phyloP scores from a whole-genome alignment of 1,284 basidiomycete genomes.

The Pseudozyma sp. region DNA sequence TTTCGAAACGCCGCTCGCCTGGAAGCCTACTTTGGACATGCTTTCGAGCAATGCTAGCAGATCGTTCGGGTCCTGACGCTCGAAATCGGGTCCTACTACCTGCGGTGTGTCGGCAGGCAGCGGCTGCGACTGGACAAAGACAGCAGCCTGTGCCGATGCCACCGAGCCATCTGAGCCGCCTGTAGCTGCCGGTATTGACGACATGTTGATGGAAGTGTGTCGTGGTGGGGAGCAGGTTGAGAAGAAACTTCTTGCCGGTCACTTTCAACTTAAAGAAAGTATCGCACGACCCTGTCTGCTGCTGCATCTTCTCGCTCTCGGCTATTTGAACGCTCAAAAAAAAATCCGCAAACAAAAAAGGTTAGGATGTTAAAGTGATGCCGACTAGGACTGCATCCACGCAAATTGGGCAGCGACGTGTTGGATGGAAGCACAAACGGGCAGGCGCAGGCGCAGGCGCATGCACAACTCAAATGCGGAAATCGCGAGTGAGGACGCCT shows the following conservation, averaged over 20 bases:
- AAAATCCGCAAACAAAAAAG: slow-evolving; percentile 2
- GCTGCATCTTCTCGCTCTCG: slow-evolving; percentile 10
- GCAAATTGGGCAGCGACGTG: neutral
- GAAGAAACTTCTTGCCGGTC: slow-evolving; percentile 1
- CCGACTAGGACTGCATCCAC: neutral
- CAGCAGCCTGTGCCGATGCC: slow-evolving; percentile 53
- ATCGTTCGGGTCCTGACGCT: slow-evolving; percentile 77
- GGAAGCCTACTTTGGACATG: slow-evolving; percentile 93
- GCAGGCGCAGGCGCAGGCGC: no score
- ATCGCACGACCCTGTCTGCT: slow-evolving; percentile 22
- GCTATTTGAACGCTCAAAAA: slow-evolving; percentile 21
- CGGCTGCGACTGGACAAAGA: slow-evolving; percentile 52
- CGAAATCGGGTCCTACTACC: slow-evolving; percentile 89
- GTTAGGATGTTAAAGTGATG: neutral
- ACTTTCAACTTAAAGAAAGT: slow-evolving; percentile 1
- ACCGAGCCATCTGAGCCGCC: slow-evolving; percentile 12
- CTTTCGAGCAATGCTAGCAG: slow-evolving; percentile 75
- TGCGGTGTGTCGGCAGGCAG: slow-evolving; percentile 49
- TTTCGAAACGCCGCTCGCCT: slow-evolving; percentile 87
- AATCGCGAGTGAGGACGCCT: neutral
- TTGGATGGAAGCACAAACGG: neutral
- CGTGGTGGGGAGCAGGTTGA: neutral
- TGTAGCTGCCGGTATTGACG: slow-evolving; percentile 2
- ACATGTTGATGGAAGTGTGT: neutral
- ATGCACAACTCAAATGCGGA: neutral